Percentiles rank a stretch among this genome's conserved stretches.
Conservation (phyloP, 805 yeast species). For the Blastobotrys attinorum region DNA sequence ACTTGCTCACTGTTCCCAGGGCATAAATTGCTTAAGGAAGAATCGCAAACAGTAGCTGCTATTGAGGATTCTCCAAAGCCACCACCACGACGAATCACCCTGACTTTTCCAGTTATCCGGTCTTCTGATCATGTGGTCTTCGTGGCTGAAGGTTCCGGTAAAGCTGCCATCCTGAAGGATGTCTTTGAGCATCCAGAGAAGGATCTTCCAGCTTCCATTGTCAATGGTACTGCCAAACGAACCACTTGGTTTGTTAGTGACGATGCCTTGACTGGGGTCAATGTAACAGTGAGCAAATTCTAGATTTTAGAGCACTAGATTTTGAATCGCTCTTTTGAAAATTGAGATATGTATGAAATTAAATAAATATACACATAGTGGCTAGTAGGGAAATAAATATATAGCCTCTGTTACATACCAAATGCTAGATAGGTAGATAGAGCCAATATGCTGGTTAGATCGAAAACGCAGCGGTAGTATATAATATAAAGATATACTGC, state of each 20-base stretch:
- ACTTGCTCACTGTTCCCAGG: conserved; percentile 91
- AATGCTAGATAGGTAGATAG: too few species aligned
- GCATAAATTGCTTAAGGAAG: conserved; percentile 57
- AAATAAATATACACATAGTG: too few species aligned
- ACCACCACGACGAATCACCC: conserved; percentile 84
- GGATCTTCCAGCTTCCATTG: conserved; percentile 59
- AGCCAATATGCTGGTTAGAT: too few species aligned
- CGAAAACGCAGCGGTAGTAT: too few species aligned
- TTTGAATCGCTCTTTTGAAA: too few species aligned
- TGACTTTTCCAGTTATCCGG: conserved; percentile 70
- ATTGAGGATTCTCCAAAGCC: conserved; percentile 87
- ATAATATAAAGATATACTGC: too few species aligned
- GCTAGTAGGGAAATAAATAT: too few species aligned
- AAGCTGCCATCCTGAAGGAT: conserved; percentile 61
- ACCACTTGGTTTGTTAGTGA: conserved; percentile 81
- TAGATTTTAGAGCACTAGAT: conserved; percentile 6
- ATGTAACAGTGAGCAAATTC: conserved; percentile 9
- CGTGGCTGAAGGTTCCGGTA: conserved; percentile 85
- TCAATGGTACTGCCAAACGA: conserved; percentile 49
- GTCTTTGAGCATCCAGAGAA: conserved; percentile 46
- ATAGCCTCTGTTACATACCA: not conserved
- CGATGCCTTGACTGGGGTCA: conserved; percentile 63
- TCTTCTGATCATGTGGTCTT: conserved; percentile 54
- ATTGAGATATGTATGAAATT: too few species aligned
- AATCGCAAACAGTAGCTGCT: conserved; percentile 45